Evolutionary conservation across 345 rosid species (phyloP).

Genomic region (Bretschneidera sinensis): DNA sequence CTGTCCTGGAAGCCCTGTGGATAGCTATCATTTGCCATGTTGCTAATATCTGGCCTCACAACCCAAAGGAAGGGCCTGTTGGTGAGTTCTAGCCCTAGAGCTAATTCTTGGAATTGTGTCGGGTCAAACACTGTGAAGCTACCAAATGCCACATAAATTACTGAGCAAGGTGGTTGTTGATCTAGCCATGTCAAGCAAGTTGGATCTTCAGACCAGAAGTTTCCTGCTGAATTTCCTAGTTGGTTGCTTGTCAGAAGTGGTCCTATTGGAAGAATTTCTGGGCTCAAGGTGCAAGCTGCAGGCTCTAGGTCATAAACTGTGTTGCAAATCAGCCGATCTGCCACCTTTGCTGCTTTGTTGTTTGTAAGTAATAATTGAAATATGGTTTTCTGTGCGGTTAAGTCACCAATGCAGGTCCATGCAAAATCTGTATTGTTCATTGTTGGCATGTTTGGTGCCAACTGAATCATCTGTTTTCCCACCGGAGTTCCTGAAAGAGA

Average conservation of each 20-base stretch:
- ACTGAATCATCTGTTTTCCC: too few species aligned
- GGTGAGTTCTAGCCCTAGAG: slow-evolving; percentile 30
- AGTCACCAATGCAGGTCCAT: too few species aligned
- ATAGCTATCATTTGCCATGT: slow-evolving; percentile 4
- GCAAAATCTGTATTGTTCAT: too few species aligned
- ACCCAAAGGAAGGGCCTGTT: slow-evolving; percentile 18
- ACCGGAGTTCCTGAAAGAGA: too few species aligned
- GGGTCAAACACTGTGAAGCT: slow-evolving; percentile 25
- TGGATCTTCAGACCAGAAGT: slow-evolving; percentile 30
- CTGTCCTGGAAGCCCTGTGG: slow-evolving; percentile 12
- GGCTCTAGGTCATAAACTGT: slow-evolving; percentile 31
- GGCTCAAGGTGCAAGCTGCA: slow-evolving; percentile 17
- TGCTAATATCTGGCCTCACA: slow-evolving; percentile 10
- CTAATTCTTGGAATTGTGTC: slow-evolving; percentile 30
- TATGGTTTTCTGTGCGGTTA: slow-evolving; percentile 13
- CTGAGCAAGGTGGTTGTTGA: slow-evolving; percentile 26
- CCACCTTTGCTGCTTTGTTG: slow-evolving; percentile 12
- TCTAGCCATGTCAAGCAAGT: slow-evolving; percentile 34
- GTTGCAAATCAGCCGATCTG: slow-evolving; percentile 41
- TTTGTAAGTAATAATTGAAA: slow-evolving; percentile 18
- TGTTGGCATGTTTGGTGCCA: too few species aligned
- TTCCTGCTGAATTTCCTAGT: slow-evolving; percentile 20
- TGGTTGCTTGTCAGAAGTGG: slow-evolving; percentile 22
- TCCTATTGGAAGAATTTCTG: slow-evolving; percentile 27
- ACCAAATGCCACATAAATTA: slow-evolving; percentile 41